These are phyloP conservation scores for Ailanthus altissimus DNA, from an alignment of 345 rosid species.

Conservation along the genomic window DNA sequence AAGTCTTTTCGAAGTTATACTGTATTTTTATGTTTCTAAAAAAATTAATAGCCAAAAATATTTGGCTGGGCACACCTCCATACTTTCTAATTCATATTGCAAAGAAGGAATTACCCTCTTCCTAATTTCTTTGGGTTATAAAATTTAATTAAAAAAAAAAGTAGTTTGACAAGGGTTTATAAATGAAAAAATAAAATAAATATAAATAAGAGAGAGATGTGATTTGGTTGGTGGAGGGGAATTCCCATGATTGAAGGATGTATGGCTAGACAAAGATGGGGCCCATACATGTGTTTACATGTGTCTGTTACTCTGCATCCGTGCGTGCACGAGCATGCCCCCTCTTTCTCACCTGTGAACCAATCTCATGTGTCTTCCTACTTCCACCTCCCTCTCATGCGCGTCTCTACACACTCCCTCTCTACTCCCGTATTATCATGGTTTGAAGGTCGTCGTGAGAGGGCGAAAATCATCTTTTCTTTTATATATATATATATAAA, in stretches of 20 bases:
- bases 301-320: conserved; percentile 18
- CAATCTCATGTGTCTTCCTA: not conserved
- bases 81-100: too few species aligned
- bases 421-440: accelerated
- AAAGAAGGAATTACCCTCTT: too few species aligned
- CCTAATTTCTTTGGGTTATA: too few species aligned
- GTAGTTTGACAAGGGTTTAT: not conserved
- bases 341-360: not conserved
- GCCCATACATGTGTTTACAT: conserved; percentile 43
- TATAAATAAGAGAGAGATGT: too few species aligned
- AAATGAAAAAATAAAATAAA: not conserved
- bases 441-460: too few species aligned
- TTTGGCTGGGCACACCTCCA: too few species aligned
- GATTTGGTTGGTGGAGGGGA: not conserved
- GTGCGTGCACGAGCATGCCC: conserved; percentile 24
- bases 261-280: conserved; percentile 27
- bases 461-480: too few species aligned
- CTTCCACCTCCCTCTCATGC: not conserved
- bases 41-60: too few species aligned
- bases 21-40: too few species aligned
- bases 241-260: conserved; percentile 22
- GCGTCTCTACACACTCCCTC: not conserved
- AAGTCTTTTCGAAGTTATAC: too few species aligned
- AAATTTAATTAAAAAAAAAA: too few species aligned
- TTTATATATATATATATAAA: too few species aligned